Percentiles rank a stretch among this genome's conserved stretches.
Evolutionary conservation across 2,329 filamentous ascomycete genomes (phyloP).

Genomic region (Exserohilum turcica): DNA sequence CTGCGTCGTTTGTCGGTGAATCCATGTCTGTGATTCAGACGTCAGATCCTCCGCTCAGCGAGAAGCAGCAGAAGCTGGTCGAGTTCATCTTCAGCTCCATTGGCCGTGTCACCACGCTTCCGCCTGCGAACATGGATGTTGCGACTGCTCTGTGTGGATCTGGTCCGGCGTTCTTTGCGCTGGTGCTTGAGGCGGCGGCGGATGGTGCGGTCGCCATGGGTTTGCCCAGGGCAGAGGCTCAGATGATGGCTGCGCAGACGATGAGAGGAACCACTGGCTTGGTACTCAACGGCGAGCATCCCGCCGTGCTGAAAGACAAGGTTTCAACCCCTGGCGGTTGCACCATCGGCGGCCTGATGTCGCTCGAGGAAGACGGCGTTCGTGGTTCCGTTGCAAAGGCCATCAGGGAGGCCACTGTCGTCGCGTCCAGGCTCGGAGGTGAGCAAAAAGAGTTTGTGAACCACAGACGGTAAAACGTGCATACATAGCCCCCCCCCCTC

Average conservation of each 20-base stretch:
- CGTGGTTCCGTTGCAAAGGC: conserved; percentile 70
- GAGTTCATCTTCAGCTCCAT: conserved; percentile 79
- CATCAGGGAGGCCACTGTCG: conserved; percentile 71
- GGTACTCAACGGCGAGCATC: conserved; percentile 74
- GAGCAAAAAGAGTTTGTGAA: conserved; percentile 55
- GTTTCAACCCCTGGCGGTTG: conserved; percentile 79
- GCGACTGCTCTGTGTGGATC: conserved; percentile 75
- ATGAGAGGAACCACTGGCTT: conserved; percentile 75
- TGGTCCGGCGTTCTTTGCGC: conserved; percentile 75
- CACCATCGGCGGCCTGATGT: conserved; percentile 74
- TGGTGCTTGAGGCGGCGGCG: conserved; percentile 75
- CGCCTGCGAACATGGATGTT: conserved; percentile 71
- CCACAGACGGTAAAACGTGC: conserved; percentile 42
- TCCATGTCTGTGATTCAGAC: conserved; percentile 79
- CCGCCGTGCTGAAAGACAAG: conserved; percentile 74
- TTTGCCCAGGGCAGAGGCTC: conserved; percentile 71
- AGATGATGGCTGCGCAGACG: conserved; percentile 77
- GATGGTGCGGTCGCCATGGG: conserved; percentile 83
- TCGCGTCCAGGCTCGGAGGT: conserved; percentile 68
- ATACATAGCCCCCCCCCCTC: neutral
- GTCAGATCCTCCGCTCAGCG: conserved; percentile 62
- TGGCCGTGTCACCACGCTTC: conserved; percentile 71
- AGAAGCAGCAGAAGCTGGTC: conserved; percentile 62
- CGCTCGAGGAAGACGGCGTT: conserved; percentile 73
- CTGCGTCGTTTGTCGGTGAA: conserved; percentile 76